Percentiles rank a stretch among this genome's conserved stretches.
phyloP scores from a whole-genome alignment of 2,329 filamentous ascomycete species.

The Xylariomycetidae sp. region DNA sequence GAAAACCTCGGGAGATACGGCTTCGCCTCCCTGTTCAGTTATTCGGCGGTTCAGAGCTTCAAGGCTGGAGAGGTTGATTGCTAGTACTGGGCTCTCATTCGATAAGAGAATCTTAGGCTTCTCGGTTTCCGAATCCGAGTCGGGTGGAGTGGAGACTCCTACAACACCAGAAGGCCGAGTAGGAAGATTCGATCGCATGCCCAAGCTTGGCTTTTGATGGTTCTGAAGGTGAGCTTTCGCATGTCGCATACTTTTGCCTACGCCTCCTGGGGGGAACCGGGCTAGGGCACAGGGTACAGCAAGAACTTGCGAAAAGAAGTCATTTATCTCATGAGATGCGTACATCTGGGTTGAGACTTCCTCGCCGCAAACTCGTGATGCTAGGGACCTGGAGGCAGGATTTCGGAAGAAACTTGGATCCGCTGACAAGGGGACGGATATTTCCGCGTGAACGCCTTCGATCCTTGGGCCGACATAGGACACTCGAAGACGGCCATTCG shows the following conservation, averaged over 20 bases:
- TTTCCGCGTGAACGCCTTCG: constrained; percentile 25
- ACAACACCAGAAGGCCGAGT: constrained; percentile 52
- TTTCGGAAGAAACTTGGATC: constrained; percentile 52
- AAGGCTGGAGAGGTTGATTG: constrained; percentile 75
- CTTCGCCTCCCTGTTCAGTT: constrained; percentile 51
- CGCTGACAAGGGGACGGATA: constrained; percentile 59
- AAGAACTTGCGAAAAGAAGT: constrained; percentile 71
- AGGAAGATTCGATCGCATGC: constrained; percentile 33
- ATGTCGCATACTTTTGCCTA: constrained; percentile 55
- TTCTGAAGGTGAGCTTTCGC: constrained; percentile 65
- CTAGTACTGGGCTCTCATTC: constrained; percentile 90
- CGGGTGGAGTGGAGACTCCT: constrained; percentile 46
- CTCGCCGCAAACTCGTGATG: constrained; percentile 79
- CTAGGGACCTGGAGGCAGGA: constrained; percentile 33
- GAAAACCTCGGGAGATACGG: constrained; percentile 69
- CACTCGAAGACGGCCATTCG: constrained; percentile 58
- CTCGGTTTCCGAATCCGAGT: constrained; percentile 47
- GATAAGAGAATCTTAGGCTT: constrained; percentile 66
- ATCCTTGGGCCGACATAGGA: constrained; percentile 27
- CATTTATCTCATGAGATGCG: constrained; percentile 55
- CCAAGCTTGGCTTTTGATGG: constrained; percentile 35
- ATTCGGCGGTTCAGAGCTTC: constrained; percentile 72
- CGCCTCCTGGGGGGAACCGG: constrained; percentile 67
- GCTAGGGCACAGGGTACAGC: constrained; percentile 78
- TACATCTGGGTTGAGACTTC: constrained; percentile 67